These are phyloP conservation scores for Amylostereum chailletii DNA, from an alignment of 1,284 basidiomycete genomes.

Conservation along the genomic window DNA sequence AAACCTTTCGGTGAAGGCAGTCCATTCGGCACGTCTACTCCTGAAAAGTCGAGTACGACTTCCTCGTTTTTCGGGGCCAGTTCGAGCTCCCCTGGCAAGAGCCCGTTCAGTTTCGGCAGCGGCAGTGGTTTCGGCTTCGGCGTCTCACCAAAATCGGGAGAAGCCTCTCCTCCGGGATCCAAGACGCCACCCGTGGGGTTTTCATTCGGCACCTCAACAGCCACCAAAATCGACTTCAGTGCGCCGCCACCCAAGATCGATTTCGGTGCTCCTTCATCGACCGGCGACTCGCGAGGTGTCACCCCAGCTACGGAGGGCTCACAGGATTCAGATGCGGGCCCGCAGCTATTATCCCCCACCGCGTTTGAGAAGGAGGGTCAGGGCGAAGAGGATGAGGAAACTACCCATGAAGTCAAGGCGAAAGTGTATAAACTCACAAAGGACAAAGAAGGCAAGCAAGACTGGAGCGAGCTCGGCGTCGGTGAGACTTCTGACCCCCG, in stretches of 20 bases:
- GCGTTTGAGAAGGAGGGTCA: conserved; percentile 63
- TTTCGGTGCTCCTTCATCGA: conserved; percentile 1
- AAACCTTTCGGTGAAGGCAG: conserved; percentile 11
- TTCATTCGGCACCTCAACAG: conserved; percentile 16
- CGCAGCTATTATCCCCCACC: conserved; percentile 28
- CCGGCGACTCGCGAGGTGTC: conserved; percentile 4
- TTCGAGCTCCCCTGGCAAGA: conserved; percentile 22
- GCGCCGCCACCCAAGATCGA: conserved; percentile 16
- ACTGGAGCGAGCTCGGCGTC: conserved; percentile 55
- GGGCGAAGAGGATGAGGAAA: conserved; percentile 79
- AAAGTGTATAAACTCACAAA: conserved; percentile 59
- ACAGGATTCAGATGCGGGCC: conserved; percentile 21
- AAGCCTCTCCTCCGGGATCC: conserved; percentile 7
- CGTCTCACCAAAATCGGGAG: conserved; percentile 14
- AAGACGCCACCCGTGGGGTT: conserved; percentile 16
- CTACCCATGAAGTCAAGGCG: conserved; percentile 47
- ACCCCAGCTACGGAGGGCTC: conserved; percentile 15
- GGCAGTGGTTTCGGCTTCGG: conserved; percentile 47
- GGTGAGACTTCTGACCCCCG: conserved; percentile 27
- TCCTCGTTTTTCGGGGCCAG: conserved; percentile 46
- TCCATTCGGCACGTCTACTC: conserved; percentile 9
- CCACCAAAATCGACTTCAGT: not conserved
- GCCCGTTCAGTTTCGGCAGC: conserved; percentile 36
- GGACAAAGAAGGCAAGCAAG: conserved; percentile 33
- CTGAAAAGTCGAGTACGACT: conserved; percentile 23